Base-by-base conservation (phyloP, 2,329 filamentous ascomycete species). In the Calonectria hawksworthii region DNA sequence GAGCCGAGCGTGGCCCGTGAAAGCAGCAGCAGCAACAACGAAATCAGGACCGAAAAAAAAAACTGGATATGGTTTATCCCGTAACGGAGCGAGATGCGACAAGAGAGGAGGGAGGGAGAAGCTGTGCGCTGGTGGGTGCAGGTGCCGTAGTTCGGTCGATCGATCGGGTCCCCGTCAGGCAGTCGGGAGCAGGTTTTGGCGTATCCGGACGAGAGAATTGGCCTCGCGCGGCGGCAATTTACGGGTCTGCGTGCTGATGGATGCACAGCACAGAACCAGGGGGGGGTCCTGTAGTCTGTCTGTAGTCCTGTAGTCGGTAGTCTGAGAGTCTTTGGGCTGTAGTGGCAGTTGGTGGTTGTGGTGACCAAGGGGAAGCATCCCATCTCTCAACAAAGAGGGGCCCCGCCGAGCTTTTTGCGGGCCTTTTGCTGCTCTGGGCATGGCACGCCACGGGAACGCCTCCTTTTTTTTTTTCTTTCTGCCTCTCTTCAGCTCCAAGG, bases 361-460 rank as follows among this genome's bases (percentile, higher is more conserved):
- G 56, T 61, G 56, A 61, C 56, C 56, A 61, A 61, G 56, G 56
- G 56, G 56, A 61, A 61, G 56, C 56, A 61, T 61, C 56, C 56
- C 34, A 41, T 61, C 56, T 23, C 56, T 41, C 56, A 41, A 21
- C 34, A 61, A 61, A 61, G 56, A 61, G 56, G 56, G 56, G 56
- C 34, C 3, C 3, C 34, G 34, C n/a, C 34, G 34, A 41, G 32
- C 38, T 26, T 32, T 21, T 18, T 26, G 34, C 34, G 56, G 56
- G 56, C 36, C 56, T 41, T 41, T 61, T 61, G 34, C 56, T 61
- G 56, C 34, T 61, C 34, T 61, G 7, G 56, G 56, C 10, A 61
- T 41, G 56, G 21, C 7, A 28, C 26, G 50, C 26, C 50, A 28
- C 14, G 50, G 50, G 26, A 41, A 28, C 34, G 56, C 56, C 56